Evolutionary conservation across 768 basidiomycete species (phyloP).

Genomic region (Sporobolomyces phaffii): DNA sequence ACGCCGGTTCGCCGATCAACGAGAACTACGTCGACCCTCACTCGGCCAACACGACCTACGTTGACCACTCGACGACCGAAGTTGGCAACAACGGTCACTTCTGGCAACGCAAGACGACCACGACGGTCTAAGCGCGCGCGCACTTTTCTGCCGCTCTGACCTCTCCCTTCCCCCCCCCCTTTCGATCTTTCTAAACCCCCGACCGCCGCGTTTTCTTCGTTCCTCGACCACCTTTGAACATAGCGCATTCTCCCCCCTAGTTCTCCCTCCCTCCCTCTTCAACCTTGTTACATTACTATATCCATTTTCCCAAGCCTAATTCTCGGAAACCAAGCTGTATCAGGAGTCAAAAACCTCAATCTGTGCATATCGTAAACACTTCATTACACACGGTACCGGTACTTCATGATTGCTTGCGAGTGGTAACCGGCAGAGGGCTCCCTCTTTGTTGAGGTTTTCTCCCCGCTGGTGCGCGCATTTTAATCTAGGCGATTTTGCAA

Average conservation of each 20-base stretch:
- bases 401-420: too few relatives aligned
- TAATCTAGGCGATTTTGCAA: too few relatives aligned
- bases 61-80: neutral
- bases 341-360: too few relatives aligned
- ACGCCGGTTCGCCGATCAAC: neutral
- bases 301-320: too few relatives aligned
- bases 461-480: too few relatives aligned
- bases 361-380: too few relatives aligned
- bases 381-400: too few relatives aligned
- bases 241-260: neutral
- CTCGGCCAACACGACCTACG: neutral
- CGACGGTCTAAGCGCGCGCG: neutral
- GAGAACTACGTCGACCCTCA: conserved; percentile 1
- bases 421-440: too few relatives aligned
- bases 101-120: conserved; percentile 16
- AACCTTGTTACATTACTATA: neutral
- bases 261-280: neutral
- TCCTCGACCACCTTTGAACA: neutral
- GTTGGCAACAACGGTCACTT: conserved; percentile 12
- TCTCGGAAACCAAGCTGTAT: too few relatives aligned
- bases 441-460: too few relatives aligned
- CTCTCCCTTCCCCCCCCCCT: neutral
- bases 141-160: neutral
- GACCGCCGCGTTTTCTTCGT: neutral
- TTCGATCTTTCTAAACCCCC: neutral